A percentile compares a stretch with the other conserved stretches of the same genome.
Evolutionary conservation across 148 eudicot species (phyloP).

Genomic region (Diospyros kaki): DNA sequence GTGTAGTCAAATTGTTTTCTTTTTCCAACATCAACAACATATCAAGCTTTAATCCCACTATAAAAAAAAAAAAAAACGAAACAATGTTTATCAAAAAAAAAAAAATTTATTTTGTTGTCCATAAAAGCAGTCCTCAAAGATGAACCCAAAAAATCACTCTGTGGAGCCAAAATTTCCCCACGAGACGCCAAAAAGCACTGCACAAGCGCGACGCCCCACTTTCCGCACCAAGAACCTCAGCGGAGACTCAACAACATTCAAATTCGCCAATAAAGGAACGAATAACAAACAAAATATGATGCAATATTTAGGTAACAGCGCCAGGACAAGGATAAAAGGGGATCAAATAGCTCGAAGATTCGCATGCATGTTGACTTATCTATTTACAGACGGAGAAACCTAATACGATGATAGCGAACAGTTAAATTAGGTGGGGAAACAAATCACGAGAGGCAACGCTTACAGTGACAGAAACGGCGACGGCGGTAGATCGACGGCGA

Average conservation of each 20-base stretch:
- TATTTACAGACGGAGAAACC: neutral
- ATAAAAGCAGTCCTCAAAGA: no score
- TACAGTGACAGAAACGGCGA: neutral
- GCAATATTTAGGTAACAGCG: neutral
- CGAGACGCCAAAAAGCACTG: neutral
- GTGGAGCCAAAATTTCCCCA: no score
- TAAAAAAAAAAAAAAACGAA: no score
- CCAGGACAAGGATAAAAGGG: neutral
- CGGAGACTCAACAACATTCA: neutral
- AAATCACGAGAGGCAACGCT: neutral
- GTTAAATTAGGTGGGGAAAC: neutral
- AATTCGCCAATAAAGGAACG: neutral
- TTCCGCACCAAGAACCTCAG: neutral
- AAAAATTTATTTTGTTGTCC: no score
- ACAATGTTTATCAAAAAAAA: no score
- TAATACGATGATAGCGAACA: neutral
- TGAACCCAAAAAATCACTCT: no score
- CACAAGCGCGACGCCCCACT: neutral
- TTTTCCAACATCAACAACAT: no score
- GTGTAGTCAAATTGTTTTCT: no score
- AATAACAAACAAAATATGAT: neutral
- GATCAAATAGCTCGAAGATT: neutral
- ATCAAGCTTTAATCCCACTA: no score
- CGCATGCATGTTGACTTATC: no score
- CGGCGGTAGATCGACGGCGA: slow-evolving; percentile 9